Evolutionary conservation across 169 alveolate species (phyloP).

Genomic region (Cytauxzoon felis): DNA sequence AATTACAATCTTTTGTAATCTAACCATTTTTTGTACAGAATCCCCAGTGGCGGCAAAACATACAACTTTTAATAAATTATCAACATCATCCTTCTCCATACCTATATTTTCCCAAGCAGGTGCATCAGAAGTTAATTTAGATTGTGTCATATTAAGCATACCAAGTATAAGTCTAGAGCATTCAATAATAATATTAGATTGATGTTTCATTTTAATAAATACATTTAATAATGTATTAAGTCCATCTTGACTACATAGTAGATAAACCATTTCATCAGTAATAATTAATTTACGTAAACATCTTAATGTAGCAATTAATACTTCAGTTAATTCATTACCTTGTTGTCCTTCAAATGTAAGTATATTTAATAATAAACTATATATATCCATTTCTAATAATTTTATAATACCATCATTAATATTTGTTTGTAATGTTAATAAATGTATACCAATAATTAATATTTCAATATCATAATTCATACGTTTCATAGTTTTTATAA

Average conservation of each 20-base stretch:
- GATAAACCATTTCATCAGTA: slow-evolving; percentile 82
- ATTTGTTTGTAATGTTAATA: slow-evolving; percentile 77
- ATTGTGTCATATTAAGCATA: slow-evolving; percentile 67
- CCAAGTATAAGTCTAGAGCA: slow-evolving; percentile 78
- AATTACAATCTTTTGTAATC: slow-evolving; percentile 68
- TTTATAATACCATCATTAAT: slow-evolving; percentile 74
- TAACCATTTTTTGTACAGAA: slow-evolving; percentile 53
- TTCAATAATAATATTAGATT: slow-evolving; percentile 81
- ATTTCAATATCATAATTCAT: slow-evolving; percentile 80
- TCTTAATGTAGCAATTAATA: slow-evolving; percentile 79
- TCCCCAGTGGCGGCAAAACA: slow-evolving; percentile 58
- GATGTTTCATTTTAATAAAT: slow-evolving; percentile 75
- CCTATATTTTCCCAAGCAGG: slow-evolving; percentile 77
- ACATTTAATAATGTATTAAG: slow-evolving; percentile 75
- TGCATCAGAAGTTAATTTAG: slow-evolving; percentile 40
- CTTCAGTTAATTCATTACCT: slow-evolving; percentile 75
- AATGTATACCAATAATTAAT: slow-evolving; percentile 79
- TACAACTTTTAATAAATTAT: slow-evolving; percentile 50
- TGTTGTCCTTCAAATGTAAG: slow-evolving; percentile 74
- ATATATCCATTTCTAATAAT: slow-evolving; percentile 80
- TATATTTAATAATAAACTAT: slow-evolving; percentile 75
- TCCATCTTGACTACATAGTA: slow-evolving; percentile 85
- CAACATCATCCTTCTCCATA: slow-evolving; percentile 69
- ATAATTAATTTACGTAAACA: slow-evolving; percentile 81
- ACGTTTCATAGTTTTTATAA: slow-evolving; percentile 73